Conservation (phyloP, 306 rosid species). For the Parietaria judaica region DNA sequence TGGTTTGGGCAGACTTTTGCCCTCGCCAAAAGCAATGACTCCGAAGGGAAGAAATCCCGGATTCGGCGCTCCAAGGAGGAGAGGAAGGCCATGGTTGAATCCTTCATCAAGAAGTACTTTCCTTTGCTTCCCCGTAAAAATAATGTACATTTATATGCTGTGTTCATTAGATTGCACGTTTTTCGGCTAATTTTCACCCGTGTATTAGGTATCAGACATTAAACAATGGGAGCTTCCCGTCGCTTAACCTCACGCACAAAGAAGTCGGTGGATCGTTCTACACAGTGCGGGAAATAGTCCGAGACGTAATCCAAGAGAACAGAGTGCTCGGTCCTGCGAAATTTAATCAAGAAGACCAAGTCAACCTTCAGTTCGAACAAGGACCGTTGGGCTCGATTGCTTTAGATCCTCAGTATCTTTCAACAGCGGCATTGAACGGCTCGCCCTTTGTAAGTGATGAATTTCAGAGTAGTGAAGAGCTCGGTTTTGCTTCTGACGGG, state of each 20-base stretch:
- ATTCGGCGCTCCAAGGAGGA: slow-evolving; percentile 87
- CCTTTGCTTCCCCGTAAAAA: slow-evolving; percentile 8
- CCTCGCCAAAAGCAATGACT: slow-evolving; percentile 73
- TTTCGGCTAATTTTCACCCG: too few species aligned
- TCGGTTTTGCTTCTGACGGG: slow-evolving; percentile 32
- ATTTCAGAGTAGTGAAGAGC: slow-evolving; percentile 25
- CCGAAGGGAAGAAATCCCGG: slow-evolving; percentile 68
- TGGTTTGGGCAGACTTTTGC: slow-evolving; percentile 81
- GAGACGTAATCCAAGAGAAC: slow-evolving; percentile 92
- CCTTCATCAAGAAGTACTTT: slow-evolving; percentile 73
- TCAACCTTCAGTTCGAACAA: slow-evolving; percentile 36
- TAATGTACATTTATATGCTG: background rate
- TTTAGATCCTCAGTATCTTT: slow-evolving; percentile 36
- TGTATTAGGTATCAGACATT: slow-evolving; percentile 57
- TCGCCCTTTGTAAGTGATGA: slow-evolving; percentile 18
- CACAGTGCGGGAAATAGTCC: slow-evolving; percentile 93
- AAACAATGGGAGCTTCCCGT: slow-evolving; percentile 82
- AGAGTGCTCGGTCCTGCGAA: slow-evolving; percentile 91
- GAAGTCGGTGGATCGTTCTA: slow-evolving; percentile 99
- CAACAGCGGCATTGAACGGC: slow-evolving; percentile 30
- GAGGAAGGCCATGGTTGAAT: slow-evolving; percentile 81
- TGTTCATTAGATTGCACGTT: background rate
- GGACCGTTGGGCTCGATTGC: slow-evolving; percentile 66
- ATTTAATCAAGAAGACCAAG: slow-evolving; percentile 36
- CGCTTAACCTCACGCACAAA: slow-evolving; percentile 83